A percentile compares a stretch with the other conserved stretches of the same genome.
Conservation (phyloP, 2,329 filamentous ascomycete genomes). For the Karstenula rhodostoma region DNA sequence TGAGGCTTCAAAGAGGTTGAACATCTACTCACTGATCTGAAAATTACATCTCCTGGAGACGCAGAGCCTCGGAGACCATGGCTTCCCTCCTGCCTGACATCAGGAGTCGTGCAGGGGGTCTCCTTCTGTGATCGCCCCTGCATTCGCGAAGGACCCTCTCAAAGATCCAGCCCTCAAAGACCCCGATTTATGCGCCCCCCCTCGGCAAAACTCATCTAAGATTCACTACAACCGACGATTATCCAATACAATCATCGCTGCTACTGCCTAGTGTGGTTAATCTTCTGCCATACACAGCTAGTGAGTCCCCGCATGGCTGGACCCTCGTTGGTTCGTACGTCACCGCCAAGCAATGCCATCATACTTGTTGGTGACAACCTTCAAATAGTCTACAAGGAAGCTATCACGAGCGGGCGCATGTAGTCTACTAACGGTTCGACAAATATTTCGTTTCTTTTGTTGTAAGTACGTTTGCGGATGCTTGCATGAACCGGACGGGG, state of each 20-base stretch:
- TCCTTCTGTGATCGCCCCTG: conserved; percentile 4
- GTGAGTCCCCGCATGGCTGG: conserved; percentile 1
- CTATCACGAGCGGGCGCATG: not conserved
- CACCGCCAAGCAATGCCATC: conserved; percentile 39
- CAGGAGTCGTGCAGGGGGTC: not conserved
- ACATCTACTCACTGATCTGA: not conserved
- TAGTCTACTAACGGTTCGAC: not conserved
- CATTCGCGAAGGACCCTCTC: not conserved
- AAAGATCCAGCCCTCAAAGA: conserved; percentile 4
- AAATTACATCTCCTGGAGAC: not conserved
- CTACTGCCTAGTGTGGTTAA: conserved; percentile 13
- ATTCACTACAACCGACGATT: conserved; percentile 28
- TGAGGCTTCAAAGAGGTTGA: not conserved
- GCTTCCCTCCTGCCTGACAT: not conserved
- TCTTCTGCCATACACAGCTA: conserved; percentile 7
- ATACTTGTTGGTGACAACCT: conserved; percentile 19
- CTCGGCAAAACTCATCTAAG: conserved; percentile 9
- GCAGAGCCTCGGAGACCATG: not conserved
- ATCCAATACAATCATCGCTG: conserved; percentile 18
- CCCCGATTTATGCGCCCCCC: conserved; percentile 1
- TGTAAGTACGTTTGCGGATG: not conserved
- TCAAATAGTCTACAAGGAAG: conserved; percentile 4
- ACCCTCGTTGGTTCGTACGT: conserved; percentile 31
- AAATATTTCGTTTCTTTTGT: not conserved
- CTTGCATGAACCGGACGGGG: not conserved